These are phyloP conservation scores for Eucalyptus fibrosa DNA, from an alignment of 345 rosid genomes.

Conservation along the genomic window DNA sequence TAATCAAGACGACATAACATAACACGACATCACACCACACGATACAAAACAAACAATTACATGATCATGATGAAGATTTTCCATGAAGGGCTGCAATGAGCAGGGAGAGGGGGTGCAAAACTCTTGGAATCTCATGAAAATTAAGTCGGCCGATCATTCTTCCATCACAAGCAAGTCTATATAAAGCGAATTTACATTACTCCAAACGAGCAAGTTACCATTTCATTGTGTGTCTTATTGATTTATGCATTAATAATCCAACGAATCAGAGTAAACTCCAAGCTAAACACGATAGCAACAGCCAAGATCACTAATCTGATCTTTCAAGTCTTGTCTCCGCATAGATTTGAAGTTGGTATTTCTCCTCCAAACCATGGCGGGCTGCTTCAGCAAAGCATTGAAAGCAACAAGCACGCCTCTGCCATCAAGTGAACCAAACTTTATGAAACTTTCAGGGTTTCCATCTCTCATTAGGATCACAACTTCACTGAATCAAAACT, in stretches of 20 bases:
- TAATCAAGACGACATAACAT: neutral
- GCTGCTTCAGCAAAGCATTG: conserved; percentile 5
- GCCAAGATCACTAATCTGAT: neutral
- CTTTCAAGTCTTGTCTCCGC: neutral
- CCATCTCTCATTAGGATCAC: neutral
- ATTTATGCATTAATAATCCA: neutral
- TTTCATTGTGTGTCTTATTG: neutral
- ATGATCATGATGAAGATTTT: neutral
- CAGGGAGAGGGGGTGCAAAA: neutral
- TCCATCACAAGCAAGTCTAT: neutral
- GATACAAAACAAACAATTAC: neutral
- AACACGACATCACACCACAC: fast-evolving
- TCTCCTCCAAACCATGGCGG: conserved; percentile 8
- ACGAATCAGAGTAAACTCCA: neutral
- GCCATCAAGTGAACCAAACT: neutral
- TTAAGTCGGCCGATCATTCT: neutral
- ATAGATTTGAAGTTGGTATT: neutral
- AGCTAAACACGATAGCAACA: neutral
- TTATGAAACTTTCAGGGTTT: neutral
- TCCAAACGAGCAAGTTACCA: neutral
- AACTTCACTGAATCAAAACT: conserved; percentile 17
- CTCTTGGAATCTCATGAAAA: neutral
- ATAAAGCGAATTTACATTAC: neutral
- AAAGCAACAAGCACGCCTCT: conserved; percentile 20
- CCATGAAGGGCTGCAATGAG: neutral